These are phyloP conservation scores for Solanum neorickii DNA, from an alignment of 257 asterid species.

Conservation along the genomic window DNA sequence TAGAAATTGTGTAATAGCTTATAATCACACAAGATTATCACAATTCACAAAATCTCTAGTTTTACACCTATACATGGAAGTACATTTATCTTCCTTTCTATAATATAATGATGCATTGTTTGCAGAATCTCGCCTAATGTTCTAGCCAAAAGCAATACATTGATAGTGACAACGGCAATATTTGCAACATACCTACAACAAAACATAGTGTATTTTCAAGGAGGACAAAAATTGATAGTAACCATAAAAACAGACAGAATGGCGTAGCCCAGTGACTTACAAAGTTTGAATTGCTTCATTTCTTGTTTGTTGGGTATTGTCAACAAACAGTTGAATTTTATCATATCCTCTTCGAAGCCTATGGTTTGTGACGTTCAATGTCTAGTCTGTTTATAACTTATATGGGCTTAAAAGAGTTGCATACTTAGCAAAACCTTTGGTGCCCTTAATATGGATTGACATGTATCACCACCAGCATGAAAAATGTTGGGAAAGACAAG, in stretches of 20 bases:
- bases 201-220: not conserved
- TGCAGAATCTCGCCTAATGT: slow-evolving; percentile 30
- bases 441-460: slow-evolving; percentile 20
- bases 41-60: not conserved
- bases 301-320: slow-evolving; percentile 12
- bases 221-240: not conserved
- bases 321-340: slow-evolving; percentile 11
- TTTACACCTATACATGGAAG: not conserved
- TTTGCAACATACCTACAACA: slow-evolving; percentile 25
- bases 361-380: slow-evolving; percentile 22
- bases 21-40: not conserved
- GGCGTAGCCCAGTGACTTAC: not conserved
- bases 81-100: not conserved
- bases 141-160: slow-evolving; percentile 26
- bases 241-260: not conserved
- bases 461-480: slow-evolving; percentile 26
- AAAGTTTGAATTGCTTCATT: slow-evolving; percentile 9
- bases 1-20: not conserved
- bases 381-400: slow-evolving; percentile 14
- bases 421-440: slow-evolving; percentile 17
- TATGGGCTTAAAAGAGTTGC: slow-evolving; percentile 23
- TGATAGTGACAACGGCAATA: slow-evolving; percentile 23
- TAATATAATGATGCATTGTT: not conserved
- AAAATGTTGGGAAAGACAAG: not conserved
- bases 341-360: slow-evolving; percentile 25